Evolutionary conservation across 2,329 filamentous ascomycete genomes (phyloP), one percentile per base, ranked within the genome.

Genomic region (Dactylellina sp.): DNA sequence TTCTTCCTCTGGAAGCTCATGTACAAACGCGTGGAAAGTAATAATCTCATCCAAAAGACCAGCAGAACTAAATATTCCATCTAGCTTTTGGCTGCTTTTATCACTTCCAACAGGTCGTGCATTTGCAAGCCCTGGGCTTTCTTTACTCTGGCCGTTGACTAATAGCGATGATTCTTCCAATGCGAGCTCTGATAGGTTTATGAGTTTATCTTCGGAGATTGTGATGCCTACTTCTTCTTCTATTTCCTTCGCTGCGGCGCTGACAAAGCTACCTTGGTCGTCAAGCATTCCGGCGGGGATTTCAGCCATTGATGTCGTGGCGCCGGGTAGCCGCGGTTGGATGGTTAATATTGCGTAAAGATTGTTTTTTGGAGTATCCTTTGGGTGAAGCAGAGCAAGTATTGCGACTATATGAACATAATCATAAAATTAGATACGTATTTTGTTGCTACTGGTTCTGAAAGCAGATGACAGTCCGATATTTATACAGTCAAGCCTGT

Each of bases 221-320:
- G 81, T 82, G 9, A 89, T 77, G 12, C 85, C 86, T 1, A 88
- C 81, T 79, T 89, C 87, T 80, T 89, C 87, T 71, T 85, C 75
- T 7, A 89, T 87, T 81, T 89, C 87, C 76, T 82, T 84, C 1
- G 87, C 87, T 1, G 87, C 87, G 0, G 83, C 82, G 22, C 87
- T 87, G 11, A 83, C 82, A 77, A 89, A 89, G 25, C 81, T 84
- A 0, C 84, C 85, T 12, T 81, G 79, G 60, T 83, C 83, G 76
- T 87, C 85, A 1, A 88, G 83, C 86, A 88, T 85, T 5, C 86
- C 84, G 0, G 87, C 87, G 0, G 87, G 87, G 11, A 89, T 77
- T 78, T 89, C 85, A 1, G 85, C 81, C 75, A 88, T 84, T 39
- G 83, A 80, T 25, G 89, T 78, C n/a, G 85, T 85, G 1, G 85